phyloP scores from a whole-genome alignment of 2,329 filamentous ascomycete genomes.

The Cytospora piceicola region DNA sequence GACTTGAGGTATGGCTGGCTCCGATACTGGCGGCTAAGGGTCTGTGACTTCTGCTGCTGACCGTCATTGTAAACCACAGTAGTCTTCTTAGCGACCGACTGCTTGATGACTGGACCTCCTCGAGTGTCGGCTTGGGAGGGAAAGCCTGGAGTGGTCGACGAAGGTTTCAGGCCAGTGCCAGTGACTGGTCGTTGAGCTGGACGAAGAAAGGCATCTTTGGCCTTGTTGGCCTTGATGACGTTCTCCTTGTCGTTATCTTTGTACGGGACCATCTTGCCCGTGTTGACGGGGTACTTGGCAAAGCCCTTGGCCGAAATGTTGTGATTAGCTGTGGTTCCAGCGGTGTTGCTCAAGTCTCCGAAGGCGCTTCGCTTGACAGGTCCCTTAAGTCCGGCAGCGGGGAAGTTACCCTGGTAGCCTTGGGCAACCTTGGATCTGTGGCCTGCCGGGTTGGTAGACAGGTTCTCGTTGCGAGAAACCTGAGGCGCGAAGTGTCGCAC shows the following conservation, averaged over 20 bases:
- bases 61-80: slow-evolving; percentile 37
- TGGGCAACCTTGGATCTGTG: slow-evolving; percentile 20
- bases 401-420: slow-evolving; percentile 12
- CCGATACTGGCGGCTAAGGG: slow-evolving; percentile 50
- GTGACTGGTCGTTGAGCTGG: slow-evolving; percentile 41
- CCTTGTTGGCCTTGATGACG: slow-evolving; percentile 31
- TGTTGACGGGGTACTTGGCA: slow-evolving; percentile 39
- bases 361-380: slow-evolving; percentile 78
- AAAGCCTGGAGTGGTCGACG: slow-evolving; percentile 23
- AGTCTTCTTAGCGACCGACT: slow-evolving; percentile 34
- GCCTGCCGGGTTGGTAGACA: slow-evolving; percentile 33
- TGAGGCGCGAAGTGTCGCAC: slow-evolving; percentile 50
- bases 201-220: slow-evolving; percentile 44
- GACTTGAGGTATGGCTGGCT: slow-evolving; percentile 57
- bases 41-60: slow-evolving; percentile 38
- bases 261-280: slow-evolving; percentile 35
- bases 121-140: slow-evolving; percentile 14
- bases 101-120: slow-evolving; percentile 18
- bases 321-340: slow-evolving; percentile 42
- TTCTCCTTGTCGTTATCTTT: slow-evolving; percentile 52
- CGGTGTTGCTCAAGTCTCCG: slow-evolving; percentile 78
- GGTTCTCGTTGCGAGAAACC: slow-evolving; percentile 68
- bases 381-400: slow-evolving; percentile 62
- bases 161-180: slow-evolving; percentile 24
- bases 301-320: slow-evolving; percentile 40